phyloP scores from a whole-genome alignment of 106 monocot species.

The Narthecium ossifragum region DNA sequence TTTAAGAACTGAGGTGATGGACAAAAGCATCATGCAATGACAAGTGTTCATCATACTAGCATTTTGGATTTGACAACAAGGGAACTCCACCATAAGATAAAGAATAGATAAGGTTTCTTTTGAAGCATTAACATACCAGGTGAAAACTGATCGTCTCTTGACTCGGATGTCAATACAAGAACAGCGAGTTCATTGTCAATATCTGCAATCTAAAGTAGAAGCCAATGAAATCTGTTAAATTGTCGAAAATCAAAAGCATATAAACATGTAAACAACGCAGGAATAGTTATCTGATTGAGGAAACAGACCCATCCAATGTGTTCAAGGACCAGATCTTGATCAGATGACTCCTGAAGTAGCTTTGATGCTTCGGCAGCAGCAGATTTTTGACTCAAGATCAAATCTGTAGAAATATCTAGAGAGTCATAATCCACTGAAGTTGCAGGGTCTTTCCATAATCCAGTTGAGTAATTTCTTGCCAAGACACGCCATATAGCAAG shows the following conservation, averaged over 20 bases:
- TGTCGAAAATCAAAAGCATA: neutral
- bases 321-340: constrained; percentile 74
- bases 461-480: constrained; percentile 78
- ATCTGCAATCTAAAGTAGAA: constrained; percentile 63
- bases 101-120: too few species aligned
- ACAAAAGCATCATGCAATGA: too few species aligned
- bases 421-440: constrained; percentile 6
- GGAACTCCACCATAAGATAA: too few species aligned
- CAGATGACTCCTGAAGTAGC: constrained; percentile 77
- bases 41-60: too few species aligned
- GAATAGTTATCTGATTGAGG: neutral
- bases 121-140: constrained; percentile 57
- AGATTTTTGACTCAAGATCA: constrained; percentile 36
- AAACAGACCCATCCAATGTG: constrained; percentile 95
- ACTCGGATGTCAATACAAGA: constrained; percentile 79
- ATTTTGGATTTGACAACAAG: too few species aligned
- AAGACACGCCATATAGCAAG: constrained; percentile 78
- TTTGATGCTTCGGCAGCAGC: constrained; percentile 93
- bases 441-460: constrained; percentile 61
- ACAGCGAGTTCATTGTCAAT: constrained; percentile 82
- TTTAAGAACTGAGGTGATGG: too few species aligned
- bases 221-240: neutral
- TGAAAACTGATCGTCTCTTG: constrained; percentile 58
- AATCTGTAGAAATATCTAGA: constrained; percentile 13
- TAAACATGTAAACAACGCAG: neutral